Percentiles rank a stretch among this genome's conserved stretches.
These are phyloP conservation scores for Cyberlindnera xylosilytica DNA, from an alignment of 805 yeast genomes.

Conservation along the genomic window DNA sequence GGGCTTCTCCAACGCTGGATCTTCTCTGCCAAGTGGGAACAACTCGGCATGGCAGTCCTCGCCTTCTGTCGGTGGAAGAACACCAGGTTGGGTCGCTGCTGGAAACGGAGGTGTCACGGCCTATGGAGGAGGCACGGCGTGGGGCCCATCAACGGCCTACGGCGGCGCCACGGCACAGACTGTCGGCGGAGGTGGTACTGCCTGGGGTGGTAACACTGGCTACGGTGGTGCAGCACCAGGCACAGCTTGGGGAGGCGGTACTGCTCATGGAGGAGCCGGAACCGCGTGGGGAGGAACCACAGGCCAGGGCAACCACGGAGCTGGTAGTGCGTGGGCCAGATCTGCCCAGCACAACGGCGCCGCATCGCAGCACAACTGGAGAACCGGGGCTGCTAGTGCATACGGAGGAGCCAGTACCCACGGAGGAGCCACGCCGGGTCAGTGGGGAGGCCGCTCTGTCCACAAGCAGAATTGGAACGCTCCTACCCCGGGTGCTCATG, in stretches of 20 bases:
- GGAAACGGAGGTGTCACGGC: slow-evolving; percentile 41
- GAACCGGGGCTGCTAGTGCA: background rate
- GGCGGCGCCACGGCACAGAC: slow-evolving; percentile 40
- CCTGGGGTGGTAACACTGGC: slow-evolving; percentile 17
- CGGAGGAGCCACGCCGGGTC: background rate
- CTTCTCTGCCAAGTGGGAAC: slow-evolving; percentile 22
- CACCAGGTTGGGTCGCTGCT: slow-evolving; percentile 45
- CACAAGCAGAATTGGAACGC: background rate
- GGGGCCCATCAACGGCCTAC: slow-evolving; percentile 39
- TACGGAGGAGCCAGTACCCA: background rate
- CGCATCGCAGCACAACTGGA: background rate
- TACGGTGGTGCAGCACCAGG: slow-evolving; percentile 14
- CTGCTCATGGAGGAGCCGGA: slow-evolving; percentile 18
- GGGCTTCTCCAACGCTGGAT: slow-evolving; percentile 12
- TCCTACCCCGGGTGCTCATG: background rate
- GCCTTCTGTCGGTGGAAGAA: slow-evolving; percentile 33
- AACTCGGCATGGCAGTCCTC: slow-evolving; percentile 19
- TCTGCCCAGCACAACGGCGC: background rate
- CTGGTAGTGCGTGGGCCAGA: background rate
- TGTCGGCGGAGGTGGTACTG: slow-evolving; percentile 27
- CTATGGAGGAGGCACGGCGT: slow-evolving; percentile 42
- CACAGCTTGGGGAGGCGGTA: slow-evolving; percentile 18
- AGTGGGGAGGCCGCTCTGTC: background rate
- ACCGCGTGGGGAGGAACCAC: slow-evolving; percentile 12
- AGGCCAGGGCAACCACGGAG: slow-evolving; percentile 3